Conservation (phyloP, 2,329 filamentous ascomycete genomes). For the Cladosporium sp. region DNA sequence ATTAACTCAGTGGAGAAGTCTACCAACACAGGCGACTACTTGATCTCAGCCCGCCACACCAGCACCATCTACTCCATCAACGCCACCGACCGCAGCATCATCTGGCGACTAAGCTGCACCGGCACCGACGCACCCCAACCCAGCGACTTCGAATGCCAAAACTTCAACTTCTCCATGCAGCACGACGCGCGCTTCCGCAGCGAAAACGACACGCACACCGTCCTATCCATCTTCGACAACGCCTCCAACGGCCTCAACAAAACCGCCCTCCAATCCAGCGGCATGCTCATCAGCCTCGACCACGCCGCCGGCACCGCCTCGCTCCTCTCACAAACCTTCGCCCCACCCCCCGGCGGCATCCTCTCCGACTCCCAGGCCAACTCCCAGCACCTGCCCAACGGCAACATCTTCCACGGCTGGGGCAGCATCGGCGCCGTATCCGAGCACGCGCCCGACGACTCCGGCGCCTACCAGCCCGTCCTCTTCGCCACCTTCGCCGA, state of each 20-base stretch:
- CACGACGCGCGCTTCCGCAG: constrained; percentile 42
- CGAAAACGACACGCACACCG: constrained; percentile 36
- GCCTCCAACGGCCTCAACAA: constrained; percentile 29
- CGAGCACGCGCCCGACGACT: constrained; percentile 37
- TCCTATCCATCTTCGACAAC: constrained; percentile 49
- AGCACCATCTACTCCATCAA: constrained; percentile 44
- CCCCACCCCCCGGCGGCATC: constrained; percentile 6
- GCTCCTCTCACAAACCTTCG: constrained; percentile 15
- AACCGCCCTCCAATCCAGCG: constrained; percentile 18
- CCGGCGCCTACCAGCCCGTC: constrained; percentile 30
- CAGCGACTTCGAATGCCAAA: constrained; percentile 15
- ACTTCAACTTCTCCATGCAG: constrained; percentile 40
- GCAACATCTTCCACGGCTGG: constrained; percentile 51
- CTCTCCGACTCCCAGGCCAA: constrained; percentile 38
- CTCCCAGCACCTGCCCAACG: constrained; percentile 46
- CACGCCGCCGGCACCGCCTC: constrained; percentile 16
- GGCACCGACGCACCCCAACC: constrained; percentile 7
- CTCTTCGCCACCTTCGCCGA: constrained; percentile 43
- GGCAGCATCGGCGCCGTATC: constrained; percentile 35
- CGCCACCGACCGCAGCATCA: constrained; percentile 38
- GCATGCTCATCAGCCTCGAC: constrained; percentile 21
- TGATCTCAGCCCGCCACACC: constrained; percentile 47
- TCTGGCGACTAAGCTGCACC: constrained; percentile 41
- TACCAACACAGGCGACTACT: constrained; percentile 42
- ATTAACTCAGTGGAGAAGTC: constrained; percentile 50